phyloP scores from a whole-genome alignment of 805 yeast species.

The Saturnispora diversa region DNA sequence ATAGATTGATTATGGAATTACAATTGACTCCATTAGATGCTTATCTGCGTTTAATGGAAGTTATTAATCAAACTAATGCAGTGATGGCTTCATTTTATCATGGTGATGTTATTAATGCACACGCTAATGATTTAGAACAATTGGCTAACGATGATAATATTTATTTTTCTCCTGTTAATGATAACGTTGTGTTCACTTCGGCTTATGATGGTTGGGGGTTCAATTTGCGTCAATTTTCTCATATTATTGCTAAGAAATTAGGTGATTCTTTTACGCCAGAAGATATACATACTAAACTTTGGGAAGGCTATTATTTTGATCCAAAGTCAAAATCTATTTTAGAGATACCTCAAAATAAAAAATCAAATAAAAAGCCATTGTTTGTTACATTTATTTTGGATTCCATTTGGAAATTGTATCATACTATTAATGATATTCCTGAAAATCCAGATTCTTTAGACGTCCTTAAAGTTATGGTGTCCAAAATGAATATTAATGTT shows the following conservation, averaged over 20 bases:
- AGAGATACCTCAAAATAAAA: constrained; percentile 54
- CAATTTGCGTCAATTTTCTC: constrained; percentile 78
- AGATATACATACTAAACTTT: constrained; percentile 73
- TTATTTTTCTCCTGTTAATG: constrained; percentile 79
- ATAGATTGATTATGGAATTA: constrained; percentile 74
- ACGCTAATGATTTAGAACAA: constrained; percentile 48
- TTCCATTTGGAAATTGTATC: constrained; percentile 87
- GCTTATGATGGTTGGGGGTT: constrained; percentile 99
- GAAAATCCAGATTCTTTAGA: constrained; percentile 58
- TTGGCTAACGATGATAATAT: constrained; percentile 75
- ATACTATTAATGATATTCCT: constrained; percentile 36
- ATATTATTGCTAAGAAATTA: constrained; percentile 51
- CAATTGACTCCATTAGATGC: constrained; percentile 81
- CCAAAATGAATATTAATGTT: constrained; percentile 59
- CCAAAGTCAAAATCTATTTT: constrained; percentile 82
- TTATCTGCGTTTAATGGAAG: constrained; percentile 63
- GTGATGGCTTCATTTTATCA: constrained; percentile 89
- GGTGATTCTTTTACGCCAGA: constrained; percentile 69
- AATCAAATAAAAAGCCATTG: constrained; percentile 60
- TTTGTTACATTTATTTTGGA: constrained; percentile 84
- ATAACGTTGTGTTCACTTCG: constrained; percentile 82
- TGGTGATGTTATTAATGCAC: constrained; percentile 89
- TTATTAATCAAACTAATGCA: constrained; percentile 90
- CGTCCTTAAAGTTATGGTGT: constrained; percentile 65
- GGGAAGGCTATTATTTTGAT: constrained; percentile 93